Base-by-base conservation (phyloP, 495 filamentous ascomycete genomes). In the Penicillium pancosmium region DNA sequence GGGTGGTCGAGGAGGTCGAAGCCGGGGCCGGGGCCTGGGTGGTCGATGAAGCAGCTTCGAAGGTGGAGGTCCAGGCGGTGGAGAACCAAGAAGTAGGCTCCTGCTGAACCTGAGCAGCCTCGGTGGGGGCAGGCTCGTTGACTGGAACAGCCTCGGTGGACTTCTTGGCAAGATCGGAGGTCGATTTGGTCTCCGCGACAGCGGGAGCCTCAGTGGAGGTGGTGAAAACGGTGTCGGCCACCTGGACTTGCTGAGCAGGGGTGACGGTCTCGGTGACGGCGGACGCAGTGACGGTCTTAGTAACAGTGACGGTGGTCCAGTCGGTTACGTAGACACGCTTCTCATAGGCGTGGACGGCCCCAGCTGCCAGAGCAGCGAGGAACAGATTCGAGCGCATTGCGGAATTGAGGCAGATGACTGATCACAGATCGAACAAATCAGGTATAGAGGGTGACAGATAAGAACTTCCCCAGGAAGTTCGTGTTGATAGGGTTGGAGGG, bases 371-470 rank as follows among this genome's bases (percentile, higher is more conserved):
- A 46, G 82, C 80, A 66, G 84, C 79, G 63, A 91, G 59, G 53
- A 90, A 52, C 54, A 85, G 67, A 34, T 88, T 86, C 55, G 80
- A 85, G 72, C 84, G 90, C 91, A 95, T 94, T 54, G 31, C 54
- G 66, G 11, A 19, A 44, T 48, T 3, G 21, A 48, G 46, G 16
- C 41, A 48, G 21, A 60, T 65, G 55, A 67, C 65, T 69, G 72
- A 65, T 71, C 69, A 69, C 53, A 16, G 34, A 41, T 44, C 41
- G 16, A 19, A 44, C 8, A 34, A 44, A 19, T 44, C 41, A 44
- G 41, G n/a, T 44, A n/a, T 23, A 44, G 15, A 44, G 18, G 33
- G 54, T 13, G 27, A 52, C 16, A 15, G 54, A 56, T 43, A 40
- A 56, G 44, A 59, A 73, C 75, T 78, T 78, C 76, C 38, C 75